phyloP scores from a whole-genome alignment of 2,329 filamentous ascomycete species.

The Pseudogymnoascus sp. region DNA sequence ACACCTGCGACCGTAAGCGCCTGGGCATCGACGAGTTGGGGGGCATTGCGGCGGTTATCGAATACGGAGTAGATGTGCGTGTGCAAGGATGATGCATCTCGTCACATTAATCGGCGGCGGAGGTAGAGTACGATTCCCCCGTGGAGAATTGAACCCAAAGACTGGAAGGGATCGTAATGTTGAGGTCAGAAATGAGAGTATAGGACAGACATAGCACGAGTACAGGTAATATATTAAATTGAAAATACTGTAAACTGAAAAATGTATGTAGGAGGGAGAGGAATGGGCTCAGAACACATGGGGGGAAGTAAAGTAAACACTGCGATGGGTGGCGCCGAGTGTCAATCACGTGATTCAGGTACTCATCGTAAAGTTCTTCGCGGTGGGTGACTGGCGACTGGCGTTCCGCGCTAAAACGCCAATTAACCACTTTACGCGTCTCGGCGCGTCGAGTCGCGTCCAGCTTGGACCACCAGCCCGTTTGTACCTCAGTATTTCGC shows the following conservation, averaged over 20 bases:
- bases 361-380: not conserved
- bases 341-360: not conserved
- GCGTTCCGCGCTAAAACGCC: conserved; percentile 2
- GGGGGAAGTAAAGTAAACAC: not conserved
- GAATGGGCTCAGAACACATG: not conserved
- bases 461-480: not conserved
- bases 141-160: not conserved
- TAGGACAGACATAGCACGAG: not conserved
- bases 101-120: not conserved
- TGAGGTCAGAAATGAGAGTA: not conserved
- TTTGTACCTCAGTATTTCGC: conserved; percentile 7
- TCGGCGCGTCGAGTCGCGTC: not conserved
- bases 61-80: not conserved
- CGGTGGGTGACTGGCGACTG: not conserved
- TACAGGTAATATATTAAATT: not conserved
- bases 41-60: conserved; percentile 1
- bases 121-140: not conserved
- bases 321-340: not conserved
- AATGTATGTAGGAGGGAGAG: not conserved
- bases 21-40: conserved; percentile 4
- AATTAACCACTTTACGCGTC: conserved; percentile 8
- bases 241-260: not conserved
- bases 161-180: not conserved
- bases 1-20: not conserved
- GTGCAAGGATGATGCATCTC: conserved; percentile 3